These are phyloP conservation scores for Ocimum tenuiflorum DNA, from an alignment of 257 asterid species.

Conservation along the genomic window DNA sequence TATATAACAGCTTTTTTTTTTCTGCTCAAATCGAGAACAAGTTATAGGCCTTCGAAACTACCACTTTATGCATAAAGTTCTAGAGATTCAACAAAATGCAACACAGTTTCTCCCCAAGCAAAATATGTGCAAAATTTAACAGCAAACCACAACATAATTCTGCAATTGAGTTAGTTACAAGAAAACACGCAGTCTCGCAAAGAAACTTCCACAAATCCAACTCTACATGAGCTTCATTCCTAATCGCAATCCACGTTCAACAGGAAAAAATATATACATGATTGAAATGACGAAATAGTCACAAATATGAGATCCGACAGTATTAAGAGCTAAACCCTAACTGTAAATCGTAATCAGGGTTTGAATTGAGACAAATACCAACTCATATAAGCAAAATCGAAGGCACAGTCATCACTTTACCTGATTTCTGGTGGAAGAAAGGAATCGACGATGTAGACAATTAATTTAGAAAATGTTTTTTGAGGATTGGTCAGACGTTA, in stretches of 20 bases:
- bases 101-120: too few relatives aligned
- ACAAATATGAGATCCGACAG: not conserved
- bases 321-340: not conserved
- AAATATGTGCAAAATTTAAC: too few relatives aligned
- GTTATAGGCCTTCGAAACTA: too few relatives aligned
- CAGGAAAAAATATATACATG: too few relatives aligned
- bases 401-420: not conserved
- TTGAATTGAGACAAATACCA: not conserved
- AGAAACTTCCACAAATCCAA: not conserved
- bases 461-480: not conserved
- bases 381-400: not conserved
- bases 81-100: not conserved
- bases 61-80: not conserved
- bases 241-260: too few relatives aligned
- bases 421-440: not conserved
- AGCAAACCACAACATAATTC: too few relatives aligned
- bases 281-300: not conserved
- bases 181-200: not conserved
- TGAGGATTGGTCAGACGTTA: not conserved
- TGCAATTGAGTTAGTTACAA: too few relatives aligned
- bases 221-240: not conserved
- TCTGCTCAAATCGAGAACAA: too few relatives aligned
- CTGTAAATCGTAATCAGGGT: not conserved
- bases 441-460: not conserved
- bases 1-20: not conserved